These are phyloP conservation scores for Adansonia rubrostipa DNA, from an alignment of 441 rosid species.

Conservation along the genomic window DNA sequence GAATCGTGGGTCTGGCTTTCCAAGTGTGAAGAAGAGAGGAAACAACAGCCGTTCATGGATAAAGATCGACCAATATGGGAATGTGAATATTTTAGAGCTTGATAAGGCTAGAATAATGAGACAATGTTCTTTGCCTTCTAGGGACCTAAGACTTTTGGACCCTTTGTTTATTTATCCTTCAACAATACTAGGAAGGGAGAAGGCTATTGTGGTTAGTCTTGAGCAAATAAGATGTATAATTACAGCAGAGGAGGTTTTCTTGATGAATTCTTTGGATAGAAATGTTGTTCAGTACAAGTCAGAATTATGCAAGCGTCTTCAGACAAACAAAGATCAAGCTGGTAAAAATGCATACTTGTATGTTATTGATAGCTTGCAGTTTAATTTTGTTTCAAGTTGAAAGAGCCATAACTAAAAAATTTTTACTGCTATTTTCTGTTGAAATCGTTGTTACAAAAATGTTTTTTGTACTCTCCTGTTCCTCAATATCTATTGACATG, in stretches of 20 bases:
- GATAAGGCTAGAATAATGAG: conserved; percentile 92
- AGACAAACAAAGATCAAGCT: conserved; percentile 60
- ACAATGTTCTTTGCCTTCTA: conserved; percentile 88
- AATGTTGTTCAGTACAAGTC: conserved; percentile 74
- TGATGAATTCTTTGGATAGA: conserved; percentile 86
- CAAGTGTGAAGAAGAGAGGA: conserved; percentile 82
- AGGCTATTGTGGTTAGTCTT: conserved; percentile 88
- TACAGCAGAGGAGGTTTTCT: conserved; percentile 87
- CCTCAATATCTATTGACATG: background rate
- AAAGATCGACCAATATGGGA: conserved; percentile 79
- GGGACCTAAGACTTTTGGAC: conserved; percentile 91
- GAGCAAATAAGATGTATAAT: conserved; percentile 93
- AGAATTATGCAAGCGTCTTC: conserved; percentile 84
- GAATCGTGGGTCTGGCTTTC: conserved; percentile 48
- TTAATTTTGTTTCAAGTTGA: background rate
- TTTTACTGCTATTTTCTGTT: conserved; percentile 1
- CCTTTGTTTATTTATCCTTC: conserved; percentile 95
- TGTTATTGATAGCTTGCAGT: background rate
- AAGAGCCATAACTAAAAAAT: background rate
- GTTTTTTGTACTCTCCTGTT: background rate
- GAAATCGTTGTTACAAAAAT: conserved; percentile 11
- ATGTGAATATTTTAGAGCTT: conserved; percentile 68
- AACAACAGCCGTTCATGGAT: conserved; percentile 94
- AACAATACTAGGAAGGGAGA: conserved; percentile 88
- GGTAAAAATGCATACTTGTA: conserved; percentile 38